Conservation (phyloP, 2,329 filamentous ascomycete species). For the Parastagonospora nodorum region DNA sequence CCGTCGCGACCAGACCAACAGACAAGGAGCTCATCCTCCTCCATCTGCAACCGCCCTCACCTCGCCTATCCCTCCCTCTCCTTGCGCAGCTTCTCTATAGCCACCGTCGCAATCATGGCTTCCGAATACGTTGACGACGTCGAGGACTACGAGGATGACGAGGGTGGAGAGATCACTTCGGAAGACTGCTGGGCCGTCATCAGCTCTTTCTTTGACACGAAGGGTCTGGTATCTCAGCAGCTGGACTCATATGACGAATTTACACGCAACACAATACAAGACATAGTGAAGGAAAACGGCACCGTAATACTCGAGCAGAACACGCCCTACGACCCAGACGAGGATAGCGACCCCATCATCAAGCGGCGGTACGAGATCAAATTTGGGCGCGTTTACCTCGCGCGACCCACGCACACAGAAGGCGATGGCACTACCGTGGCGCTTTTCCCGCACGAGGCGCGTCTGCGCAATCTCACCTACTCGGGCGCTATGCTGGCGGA, state of each 20-base stretch:
- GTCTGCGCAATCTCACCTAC: conserved; percentile 94
- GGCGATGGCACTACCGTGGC: conserved; percentile 86
- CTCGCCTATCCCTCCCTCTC: conserved; percentile 5
- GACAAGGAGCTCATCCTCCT: conserved; percentile 22
- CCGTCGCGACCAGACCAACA: conserved; percentile 19
- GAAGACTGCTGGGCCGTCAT: conserved; percentile 99
- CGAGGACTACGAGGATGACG: conserved; percentile 63
- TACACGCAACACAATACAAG: conserved; percentile 89
- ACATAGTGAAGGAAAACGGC: conserved; percentile 90
- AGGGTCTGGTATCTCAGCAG: conserved; percentile 95
- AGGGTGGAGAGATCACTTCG: conserved; percentile 77
- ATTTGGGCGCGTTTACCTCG: conserved; percentile 88
- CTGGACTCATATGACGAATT: conserved; percentile 99
- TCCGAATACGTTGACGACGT: conserved; percentile 66
- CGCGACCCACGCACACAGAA: conserved; percentile 88
- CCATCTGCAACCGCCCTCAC: conserved; percentile 9
- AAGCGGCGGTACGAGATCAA: conserved; percentile 94
- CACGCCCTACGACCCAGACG: conserved; percentile 74
- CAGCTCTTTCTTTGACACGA: conserved; percentile 92
- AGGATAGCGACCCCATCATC: conserved; percentile 71
- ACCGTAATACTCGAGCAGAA: conserved; percentile 93
- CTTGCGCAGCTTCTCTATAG: not conserved
- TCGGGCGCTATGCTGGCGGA: conserved; percentile 88
- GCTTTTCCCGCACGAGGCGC: conserved; percentile 91
- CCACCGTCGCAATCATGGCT: conserved; percentile 51